Evolutionary conservation across 2,329 filamentous ascomycete genomes (phyloP).

Genomic region (Fusarium fracticaudum): DNA sequence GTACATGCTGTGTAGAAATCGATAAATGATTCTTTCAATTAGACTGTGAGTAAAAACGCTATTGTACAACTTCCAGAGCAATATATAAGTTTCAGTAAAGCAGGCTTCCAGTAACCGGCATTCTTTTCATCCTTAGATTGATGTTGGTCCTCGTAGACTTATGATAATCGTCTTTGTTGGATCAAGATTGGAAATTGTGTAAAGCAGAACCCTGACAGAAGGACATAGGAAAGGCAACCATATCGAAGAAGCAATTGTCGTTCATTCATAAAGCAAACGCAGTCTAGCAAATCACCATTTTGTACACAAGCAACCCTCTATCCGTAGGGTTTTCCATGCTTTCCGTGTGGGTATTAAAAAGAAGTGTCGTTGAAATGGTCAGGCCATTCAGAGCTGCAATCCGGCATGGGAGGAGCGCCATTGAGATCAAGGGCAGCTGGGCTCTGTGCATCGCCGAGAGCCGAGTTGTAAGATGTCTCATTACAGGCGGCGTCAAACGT

Average conservation of each 20-base stretch:
- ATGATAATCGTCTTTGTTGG: background rate
- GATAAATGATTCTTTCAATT: background rate
- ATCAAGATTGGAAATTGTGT: constrained; percentile 6
- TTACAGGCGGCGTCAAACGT: constrained; percentile 55
- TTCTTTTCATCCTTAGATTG: constrained; percentile 5
- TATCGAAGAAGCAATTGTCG: constrained; percentile 35
- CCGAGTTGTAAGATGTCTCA: constrained; percentile 48
- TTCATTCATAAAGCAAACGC: constrained; percentile 44
- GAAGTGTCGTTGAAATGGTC: constrained; percentile 45
- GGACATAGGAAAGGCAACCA: constrained; percentile 6
- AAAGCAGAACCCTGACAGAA: constrained; percentile 4
- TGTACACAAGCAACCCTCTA: constrained; percentile 41
- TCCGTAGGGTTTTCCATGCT: constrained; percentile 20
- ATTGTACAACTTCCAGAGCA: constrained; percentile 22
- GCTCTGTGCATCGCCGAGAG: constrained; percentile 43
- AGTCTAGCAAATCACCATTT: constrained; percentile 41
- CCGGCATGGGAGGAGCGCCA: constrained; percentile 40
- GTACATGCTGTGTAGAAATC: background rate
- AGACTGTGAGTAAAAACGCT: background rate
- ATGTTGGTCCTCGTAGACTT: background rate
- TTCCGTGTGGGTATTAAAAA: constrained; percentile 46
- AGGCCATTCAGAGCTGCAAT: constrained; percentile 45
- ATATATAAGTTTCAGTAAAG: constrained; percentile 2
- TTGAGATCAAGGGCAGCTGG: constrained; percentile 38
- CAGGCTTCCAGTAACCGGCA: background rate